phyloP scores from a whole-genome alignment of 805 yeast genomes.

The Starmerella potacharoeniae region DNA sequence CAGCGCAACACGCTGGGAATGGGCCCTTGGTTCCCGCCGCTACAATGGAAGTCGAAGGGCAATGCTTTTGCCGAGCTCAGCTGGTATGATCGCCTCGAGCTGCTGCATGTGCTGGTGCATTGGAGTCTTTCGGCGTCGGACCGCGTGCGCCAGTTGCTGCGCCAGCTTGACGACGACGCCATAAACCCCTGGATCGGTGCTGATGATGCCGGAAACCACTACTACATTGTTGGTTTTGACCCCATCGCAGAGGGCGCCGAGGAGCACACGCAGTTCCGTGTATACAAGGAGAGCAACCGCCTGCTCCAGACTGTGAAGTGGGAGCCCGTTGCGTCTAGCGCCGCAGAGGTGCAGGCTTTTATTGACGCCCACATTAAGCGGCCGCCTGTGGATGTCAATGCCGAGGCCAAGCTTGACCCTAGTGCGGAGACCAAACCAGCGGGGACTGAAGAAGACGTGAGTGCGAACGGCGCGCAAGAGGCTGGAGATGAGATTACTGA shows the following conservation, averaged over 20 bases:
- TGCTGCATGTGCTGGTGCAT: constrained; percentile 27
- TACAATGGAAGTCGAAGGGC: constrained; percentile 22
- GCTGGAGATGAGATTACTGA: too few relatives aligned
- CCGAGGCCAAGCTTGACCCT: not conserved
- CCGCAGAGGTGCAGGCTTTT: constrained; percentile 23
- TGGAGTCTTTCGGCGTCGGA: constrained; percentile 29
- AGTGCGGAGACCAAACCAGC: not conserved
- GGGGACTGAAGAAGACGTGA: too few relatives aligned
- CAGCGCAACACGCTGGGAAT: constrained; percentile 25
- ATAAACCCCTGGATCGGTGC: constrained; percentile 22
- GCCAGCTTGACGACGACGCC: constrained; percentile 16
- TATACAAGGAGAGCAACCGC: constrained; percentile 28
- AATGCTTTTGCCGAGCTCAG: constrained; percentile 25
- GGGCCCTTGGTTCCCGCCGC: constrained; percentile 24
- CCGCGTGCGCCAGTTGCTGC: constrained; percentile 21
- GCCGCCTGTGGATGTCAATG: not conserved
- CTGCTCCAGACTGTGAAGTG: constrained; percentile 26
- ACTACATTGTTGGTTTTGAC: constrained; percentile 21
- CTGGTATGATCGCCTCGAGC: constrained; percentile 28
- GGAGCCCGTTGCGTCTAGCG: constrained; percentile 28
- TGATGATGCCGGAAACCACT: constrained; percentile 20
- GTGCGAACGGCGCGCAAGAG: too few relatives aligned
- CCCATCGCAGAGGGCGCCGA: constrained; percentile 15
- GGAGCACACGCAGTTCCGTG: constrained; percentile 28
- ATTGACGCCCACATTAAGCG: constrained; percentile 5